phyloP scores from a whole-genome alignment of 1,284 basidiomycete genomes.

The Fomitopsis betulina region DNA sequence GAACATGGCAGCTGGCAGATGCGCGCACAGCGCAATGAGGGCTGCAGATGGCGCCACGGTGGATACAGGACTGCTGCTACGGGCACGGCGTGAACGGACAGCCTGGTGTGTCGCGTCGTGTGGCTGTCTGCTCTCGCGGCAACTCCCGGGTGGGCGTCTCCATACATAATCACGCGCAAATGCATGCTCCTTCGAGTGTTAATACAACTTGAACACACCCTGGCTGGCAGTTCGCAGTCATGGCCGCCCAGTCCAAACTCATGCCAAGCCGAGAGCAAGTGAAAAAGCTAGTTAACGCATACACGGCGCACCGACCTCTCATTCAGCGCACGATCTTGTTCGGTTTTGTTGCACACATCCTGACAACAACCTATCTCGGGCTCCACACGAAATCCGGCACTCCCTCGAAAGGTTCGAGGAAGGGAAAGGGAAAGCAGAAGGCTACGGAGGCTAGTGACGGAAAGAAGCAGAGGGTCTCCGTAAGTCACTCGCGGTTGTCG shows the following conservation, averaged over 20 bases:
- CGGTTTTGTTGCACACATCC: constrained; percentile 59
- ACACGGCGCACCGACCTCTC: constrained; percentile 58
- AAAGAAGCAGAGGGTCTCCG: constrained; percentile 61
- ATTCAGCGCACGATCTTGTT: constrained; percentile 67
- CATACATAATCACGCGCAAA: neutral
- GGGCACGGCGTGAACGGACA: neutral
- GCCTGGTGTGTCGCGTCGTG: neutral
- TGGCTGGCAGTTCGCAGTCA: constrained; percentile 3
- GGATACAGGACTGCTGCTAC: neutral
- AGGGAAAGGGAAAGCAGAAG: constrained; percentile 37
- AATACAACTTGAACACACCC: no score
- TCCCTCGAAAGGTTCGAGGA: constrained; percentile 20
- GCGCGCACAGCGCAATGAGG: neutral
- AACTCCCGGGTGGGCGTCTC: neutral
- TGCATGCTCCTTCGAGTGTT: no score
- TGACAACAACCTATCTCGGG: constrained; percentile 53
- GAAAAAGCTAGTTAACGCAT: constrained; percentile 43
- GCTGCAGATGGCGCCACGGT: neutral
- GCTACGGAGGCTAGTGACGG: constrained; percentile 26
- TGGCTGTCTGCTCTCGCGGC: neutral
- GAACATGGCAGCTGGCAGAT: neutral
- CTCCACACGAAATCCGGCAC: constrained; percentile 39
- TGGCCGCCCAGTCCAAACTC: constrained; percentile 27
- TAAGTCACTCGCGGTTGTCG: constrained; percentile 30
- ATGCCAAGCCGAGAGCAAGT: constrained; percentile 26